phyloP scores from a whole-genome alignment of 1,284 basidiomycete genomes.

The Macrocybe sp. region DNA sequence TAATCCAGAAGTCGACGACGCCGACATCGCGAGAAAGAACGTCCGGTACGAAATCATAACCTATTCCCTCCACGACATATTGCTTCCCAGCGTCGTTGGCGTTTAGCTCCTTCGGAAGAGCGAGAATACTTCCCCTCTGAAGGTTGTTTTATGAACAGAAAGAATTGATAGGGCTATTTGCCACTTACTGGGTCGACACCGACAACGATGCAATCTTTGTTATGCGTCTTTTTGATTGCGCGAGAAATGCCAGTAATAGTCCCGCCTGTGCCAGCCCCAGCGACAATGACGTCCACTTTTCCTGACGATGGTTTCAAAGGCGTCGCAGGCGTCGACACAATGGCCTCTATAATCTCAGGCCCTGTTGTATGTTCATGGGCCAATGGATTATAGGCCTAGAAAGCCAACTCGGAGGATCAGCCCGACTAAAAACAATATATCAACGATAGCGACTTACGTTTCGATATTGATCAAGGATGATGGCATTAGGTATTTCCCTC shows the following conservation, averaged over 20 bases:
- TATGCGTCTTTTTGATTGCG: slow-evolving; percentile 77
- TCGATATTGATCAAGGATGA: slow-evolving; percentile 91
- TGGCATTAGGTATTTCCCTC: slow-evolving; percentile 75
- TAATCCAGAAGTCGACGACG: slow-evolving; percentile 77
- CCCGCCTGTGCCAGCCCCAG: slow-evolving; percentile 92
- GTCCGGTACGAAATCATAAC: slow-evolving; percentile 88
- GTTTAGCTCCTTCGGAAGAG: slow-evolving; percentile 65
- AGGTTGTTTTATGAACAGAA: slow-evolving; percentile 9
- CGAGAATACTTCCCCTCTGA: slow-evolving; percentile 85
- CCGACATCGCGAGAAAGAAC: slow-evolving; percentile 59
- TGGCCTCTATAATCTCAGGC: slow-evolving; percentile 81
- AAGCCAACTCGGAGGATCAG: neutral
- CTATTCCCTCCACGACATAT: slow-evolving; percentile 93
- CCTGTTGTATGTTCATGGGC: slow-evolving; percentile 88
- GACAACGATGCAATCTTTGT: slow-evolving; percentile 69
- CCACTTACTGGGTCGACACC: slow-evolving; percentile 82
- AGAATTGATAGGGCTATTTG: neutral
- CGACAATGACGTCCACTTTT: slow-evolving; percentile 83
- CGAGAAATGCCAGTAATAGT: slow-evolving; percentile 87
- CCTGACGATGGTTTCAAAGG: slow-evolving; percentile 50
- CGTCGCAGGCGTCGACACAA: slow-evolving; percentile 59
- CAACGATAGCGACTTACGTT: slow-evolving; percentile 45
- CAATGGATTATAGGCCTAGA: slow-evolving; percentile 77
- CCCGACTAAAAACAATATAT: slow-evolving; percentile 3
- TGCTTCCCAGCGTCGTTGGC: slow-evolving; percentile 48